Base-by-base conservation (phyloP, 805 yeast genomes). In the Monosporozyma yasuniensis region DNA sequence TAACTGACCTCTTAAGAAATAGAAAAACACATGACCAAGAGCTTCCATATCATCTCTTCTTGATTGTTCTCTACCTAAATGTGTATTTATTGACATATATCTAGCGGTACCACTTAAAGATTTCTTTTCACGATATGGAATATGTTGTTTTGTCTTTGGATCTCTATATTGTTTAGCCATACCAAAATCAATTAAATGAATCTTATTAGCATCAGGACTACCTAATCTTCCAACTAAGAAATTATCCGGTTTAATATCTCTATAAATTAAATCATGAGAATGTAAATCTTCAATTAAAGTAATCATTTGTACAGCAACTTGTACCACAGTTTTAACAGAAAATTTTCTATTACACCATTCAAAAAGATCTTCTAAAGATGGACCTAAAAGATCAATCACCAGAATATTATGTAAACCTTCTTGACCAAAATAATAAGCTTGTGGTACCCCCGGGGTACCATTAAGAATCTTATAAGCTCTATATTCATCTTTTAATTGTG, bases 131-230 rank as follows among this genome's bases (percentile, higher is more conserved):
- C 98, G 78, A 69, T 90, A 93, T 30, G 99, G 98, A 56, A 93
- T 93, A 69, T 93, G 99, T 63, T 84, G 85, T 63, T 88, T 88
- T 11, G 98, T 84, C 68, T 87, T 85, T 48, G 98, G 97, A 71
- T 93, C 99, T 65, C 98, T 81, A 70, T 90, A 93, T 64, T 87
- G 95, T 69, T 93, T 93, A 28, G 98, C 98, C 98, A 93, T 93
- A 55, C 99, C 99, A 66, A 93, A 93, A 70, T 93, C 99, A 49
- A 93, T 95, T 54, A 93, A 75, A 69, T 87, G 89, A 47, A 93
- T 87, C 51, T 78, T 76, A 65, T 90, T 89, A 51, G 90, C 95
- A 59, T 87, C 86, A 12, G 86, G 80, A 41, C 88, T 77, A 42
- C 83, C 85, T 11, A 93, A 95, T 62, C 89, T 80, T 16, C 98